Base-by-base conservation (phyloP, 768 basidiomycete genomes). In the Suillus tomentosus region DNA sequence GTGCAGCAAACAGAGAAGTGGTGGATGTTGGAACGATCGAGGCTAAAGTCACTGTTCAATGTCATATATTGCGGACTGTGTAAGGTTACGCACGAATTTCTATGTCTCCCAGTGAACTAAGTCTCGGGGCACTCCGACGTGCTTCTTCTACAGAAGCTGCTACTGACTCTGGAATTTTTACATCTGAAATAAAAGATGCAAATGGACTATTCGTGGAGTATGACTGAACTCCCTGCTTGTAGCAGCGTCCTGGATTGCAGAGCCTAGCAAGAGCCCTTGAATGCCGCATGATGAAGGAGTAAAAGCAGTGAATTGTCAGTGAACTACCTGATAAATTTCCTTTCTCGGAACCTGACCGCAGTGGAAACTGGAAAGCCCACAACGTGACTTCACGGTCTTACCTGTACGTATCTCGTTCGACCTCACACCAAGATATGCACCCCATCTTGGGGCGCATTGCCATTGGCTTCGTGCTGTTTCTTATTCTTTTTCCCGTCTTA, bases 401-500 rank as follows among this genome's bases (percentile, higher is more conserved):
- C 37, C 64, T 63, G 36, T n/a, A n/a, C n/a, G n/a, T 10, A 42
- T 61, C 37, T 62, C 22, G 40, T 42, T 61, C 61, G n/a, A 57
- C 57, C 62, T 65, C 56, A 27, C 54, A 37, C 55, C 47, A 59
- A 47, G 69, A 15, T 8, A 83, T 83, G 82, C 77, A 79, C 61
- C 72, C 80, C 54, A 67, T 87, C 67, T 73, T 88, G 63, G 88
- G 88, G 36, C 78, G 83, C 58, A 77, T 94, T 63, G 79, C 88
- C 69, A 88, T 94, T 73, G 80, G 82, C 69, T 81, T 87, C 68
- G 90, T 91, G 64, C 81, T 90, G 60, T 80, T 80, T 69, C 83
- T 94, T 42, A 94, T 94, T 51, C 84, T 81, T 60, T 99, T 98
- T 76, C 95, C 98, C 67, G 86, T 92, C 2, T 93, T 94, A 74